Percentiles rank a stretch among this genome's conserved stretches.
Conservation (phyloP, 257 asterid genomes). For the Nicotiana tabacum region DNA sequence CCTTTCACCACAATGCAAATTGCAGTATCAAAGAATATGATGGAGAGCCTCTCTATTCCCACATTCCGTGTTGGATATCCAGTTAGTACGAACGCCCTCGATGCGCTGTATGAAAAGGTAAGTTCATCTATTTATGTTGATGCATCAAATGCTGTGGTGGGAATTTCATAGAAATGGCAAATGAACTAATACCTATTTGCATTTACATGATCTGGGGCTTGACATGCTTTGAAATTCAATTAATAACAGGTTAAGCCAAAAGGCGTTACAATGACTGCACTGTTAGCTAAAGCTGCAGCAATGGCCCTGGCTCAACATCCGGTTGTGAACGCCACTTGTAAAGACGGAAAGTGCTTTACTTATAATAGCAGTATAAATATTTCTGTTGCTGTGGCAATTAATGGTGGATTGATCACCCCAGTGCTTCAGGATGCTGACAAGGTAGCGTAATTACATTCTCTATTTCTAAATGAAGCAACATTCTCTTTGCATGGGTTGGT, state of each 20-base stretch:
- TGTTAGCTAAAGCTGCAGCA: slow-evolving; percentile 48
- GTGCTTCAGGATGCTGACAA: slow-evolving; percentile 10
- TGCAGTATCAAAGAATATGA: slow-evolving; percentile 77
- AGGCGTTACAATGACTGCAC: slow-evolving; percentile 1
- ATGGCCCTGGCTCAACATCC: slow-evolving; percentile 87
- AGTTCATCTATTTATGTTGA: neutral
- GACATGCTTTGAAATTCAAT: neutral
- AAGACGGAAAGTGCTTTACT: slow-evolving; percentile 78
- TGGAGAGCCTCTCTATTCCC: slow-evolving; percentile 66
- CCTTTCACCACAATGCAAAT: slow-evolving; percentile 77
- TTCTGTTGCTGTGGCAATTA: slow-evolving; percentile 86
- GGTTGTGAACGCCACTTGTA: slow-evolving; percentile 72
- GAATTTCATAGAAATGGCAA: neutral
- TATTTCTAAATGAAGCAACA: neutral
- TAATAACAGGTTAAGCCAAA: slow-evolving; percentile 7
- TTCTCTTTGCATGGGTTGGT: neutral
- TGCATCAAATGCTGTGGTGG: neutral
- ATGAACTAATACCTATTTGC: neutral
- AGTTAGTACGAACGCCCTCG: slow-evolving; percentile 16
- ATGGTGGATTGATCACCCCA: slow-evolving; percentile 11
- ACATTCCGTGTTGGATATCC: slow-evolving; percentile 83
- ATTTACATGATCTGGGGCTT: neutral
- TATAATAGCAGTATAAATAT: slow-evolving; percentile 64
- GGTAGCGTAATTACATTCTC: neutral
- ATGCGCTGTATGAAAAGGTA: slow-evolving; percentile 8